phyloP scores from a whole-genome alignment of 2,329 filamentous ascomycete genomes.

The Colletotrichum caudatum region DNA sequence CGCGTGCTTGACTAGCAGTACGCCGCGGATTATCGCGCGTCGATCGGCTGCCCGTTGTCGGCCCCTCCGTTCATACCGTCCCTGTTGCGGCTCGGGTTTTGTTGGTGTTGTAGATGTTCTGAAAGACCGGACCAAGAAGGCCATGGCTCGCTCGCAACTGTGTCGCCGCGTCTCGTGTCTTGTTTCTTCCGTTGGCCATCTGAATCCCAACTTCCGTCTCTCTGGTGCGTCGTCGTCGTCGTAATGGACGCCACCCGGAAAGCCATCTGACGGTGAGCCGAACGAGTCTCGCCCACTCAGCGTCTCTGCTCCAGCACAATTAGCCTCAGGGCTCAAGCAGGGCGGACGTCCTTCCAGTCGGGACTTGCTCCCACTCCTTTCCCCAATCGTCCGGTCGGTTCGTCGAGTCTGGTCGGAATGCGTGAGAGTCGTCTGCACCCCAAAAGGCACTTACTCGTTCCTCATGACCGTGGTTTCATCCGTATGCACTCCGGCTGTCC shows the following conservation, averaged over 20 bases:
- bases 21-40: not conserved
- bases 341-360: constrained; percentile 33
- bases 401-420: not conserved
- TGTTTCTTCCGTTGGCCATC: not conserved
- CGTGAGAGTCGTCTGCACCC: constrained; percentile 1
- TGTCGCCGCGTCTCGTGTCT: constrained; percentile 32
- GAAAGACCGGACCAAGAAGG: constrained; percentile 25
- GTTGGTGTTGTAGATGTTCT: constrained; percentile 11
- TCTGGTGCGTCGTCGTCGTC: constrained; percentile 37
- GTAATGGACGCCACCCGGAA: constrained; percentile 41
- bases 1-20: not conserved
- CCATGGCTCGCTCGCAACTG: constrained; percentile 29
- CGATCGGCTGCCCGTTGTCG: not conserved
- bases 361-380: constrained; percentile 31
- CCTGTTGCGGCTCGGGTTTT: constrained; percentile 40
- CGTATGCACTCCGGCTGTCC: constrained; percentile 25
- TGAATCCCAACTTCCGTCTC: constrained; percentile 30
- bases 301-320: constrained; percentile 25
- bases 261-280: constrained; percentile 41
- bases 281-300: constrained; percentile 33
- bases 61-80: not conserved
- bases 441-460: constrained; percentile 6
- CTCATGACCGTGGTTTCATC: constrained; percentile 35
- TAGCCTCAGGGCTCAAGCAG: constrained; percentile 35
- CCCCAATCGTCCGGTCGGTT: constrained; percentile 33